Conservation (phyloP, 2,329 filamentous ascomycete species). For the Nakataea oryzae region DNA sequence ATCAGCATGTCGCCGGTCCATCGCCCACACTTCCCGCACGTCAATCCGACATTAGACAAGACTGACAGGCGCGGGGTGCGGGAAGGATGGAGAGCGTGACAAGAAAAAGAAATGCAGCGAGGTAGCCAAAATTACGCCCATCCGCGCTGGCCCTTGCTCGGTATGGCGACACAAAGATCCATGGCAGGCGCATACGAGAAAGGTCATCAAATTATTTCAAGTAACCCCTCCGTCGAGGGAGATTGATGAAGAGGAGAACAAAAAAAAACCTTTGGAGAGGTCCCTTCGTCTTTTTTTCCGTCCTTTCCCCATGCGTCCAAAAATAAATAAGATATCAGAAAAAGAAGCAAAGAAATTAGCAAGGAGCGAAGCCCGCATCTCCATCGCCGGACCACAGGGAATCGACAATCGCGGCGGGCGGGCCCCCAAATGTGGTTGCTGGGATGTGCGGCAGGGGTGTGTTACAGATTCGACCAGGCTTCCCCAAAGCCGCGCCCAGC, state of each 20-base stretch:
- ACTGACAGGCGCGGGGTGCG: background rate
- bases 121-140: too few relatives aligned
- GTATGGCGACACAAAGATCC: background rate
- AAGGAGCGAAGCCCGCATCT: background rate
- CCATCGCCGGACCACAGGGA: background rate
- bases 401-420: background rate
- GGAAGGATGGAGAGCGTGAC: background rate
- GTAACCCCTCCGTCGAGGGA: background rate
- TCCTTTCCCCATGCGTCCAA: background rate
- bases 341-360: background rate
- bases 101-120: background rate
- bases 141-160: too few relatives aligned
- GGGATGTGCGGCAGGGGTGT: background rate
- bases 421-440: background rate
- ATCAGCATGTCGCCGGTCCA: background rate
- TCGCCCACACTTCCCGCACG: background rate
- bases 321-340: background rate
- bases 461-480: conserved; percentile 1
- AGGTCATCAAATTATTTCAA: background rate
- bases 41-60: background rate
- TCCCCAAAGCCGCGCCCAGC: background rate
- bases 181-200: background rate
- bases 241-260: background rate
- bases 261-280: background rate
- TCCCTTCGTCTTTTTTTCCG: background rate